Evolutionary conservation across 176 grass and related monocot species (phyloP).

Genomic region (Secale cereale): DNA sequence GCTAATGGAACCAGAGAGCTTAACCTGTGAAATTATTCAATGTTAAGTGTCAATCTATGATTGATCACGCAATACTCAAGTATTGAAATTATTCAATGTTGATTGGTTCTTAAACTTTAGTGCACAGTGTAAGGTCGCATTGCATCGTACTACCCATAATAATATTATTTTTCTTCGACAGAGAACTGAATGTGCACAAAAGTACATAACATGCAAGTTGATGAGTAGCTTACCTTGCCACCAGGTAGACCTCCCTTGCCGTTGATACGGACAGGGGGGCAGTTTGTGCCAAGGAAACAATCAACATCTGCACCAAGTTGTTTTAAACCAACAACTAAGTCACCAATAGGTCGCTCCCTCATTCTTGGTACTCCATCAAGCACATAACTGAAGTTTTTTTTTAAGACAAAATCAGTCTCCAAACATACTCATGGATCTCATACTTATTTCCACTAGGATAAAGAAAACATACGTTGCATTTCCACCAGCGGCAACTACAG

Average conservation of each 20-base stretch:
- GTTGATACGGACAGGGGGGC: constrained; percentile 86
- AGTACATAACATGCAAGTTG: background rate
- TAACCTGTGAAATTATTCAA: constrained; percentile 49
- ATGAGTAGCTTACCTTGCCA: constrained; percentile 69
- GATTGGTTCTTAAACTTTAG: background rate
- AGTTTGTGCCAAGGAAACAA: constrained; percentile 94
- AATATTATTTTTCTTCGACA: background rate
- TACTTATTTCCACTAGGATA: background rate
- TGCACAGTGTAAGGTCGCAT: background rate
- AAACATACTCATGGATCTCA: background rate
- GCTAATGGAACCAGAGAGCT: constrained; percentile 95
- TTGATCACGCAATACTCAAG: background rate
- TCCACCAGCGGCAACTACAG: constrained; percentile 91
- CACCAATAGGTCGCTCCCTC: constrained; percentile 97
- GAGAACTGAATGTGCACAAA: background rate
- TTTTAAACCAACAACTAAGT: constrained; percentile 80
- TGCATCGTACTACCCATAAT: background rate
- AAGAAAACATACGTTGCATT: constrained; percentile 65
- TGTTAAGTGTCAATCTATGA: background rate
- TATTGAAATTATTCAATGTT: background rate
- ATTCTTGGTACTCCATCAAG: constrained; percentile 98
- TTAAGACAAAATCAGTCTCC: background rate
- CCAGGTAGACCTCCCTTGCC: constrained; percentile 88
- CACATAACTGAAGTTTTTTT: constrained; percentile 61
- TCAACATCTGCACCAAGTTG: constrained; percentile 89